These are phyloP conservation scores for Aspergillus steynii DNA, from an alignment of 495 filamentous ascomycete species.

Conservation along the genomic window DNA sequence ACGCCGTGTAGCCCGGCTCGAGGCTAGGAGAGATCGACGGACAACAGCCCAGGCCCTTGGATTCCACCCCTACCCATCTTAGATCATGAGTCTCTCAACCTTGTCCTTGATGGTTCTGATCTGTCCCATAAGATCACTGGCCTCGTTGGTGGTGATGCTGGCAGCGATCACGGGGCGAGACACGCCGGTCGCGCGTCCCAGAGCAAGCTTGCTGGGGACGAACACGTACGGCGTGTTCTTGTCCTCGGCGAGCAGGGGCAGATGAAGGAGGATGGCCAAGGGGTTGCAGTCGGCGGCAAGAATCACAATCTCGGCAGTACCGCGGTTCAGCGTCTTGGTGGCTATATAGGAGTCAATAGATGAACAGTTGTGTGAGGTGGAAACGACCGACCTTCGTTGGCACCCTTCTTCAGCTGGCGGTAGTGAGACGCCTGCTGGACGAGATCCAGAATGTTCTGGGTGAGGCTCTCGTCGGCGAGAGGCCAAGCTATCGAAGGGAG, in stretches of 20 bases:
- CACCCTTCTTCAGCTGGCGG: constrained; percentile 85
- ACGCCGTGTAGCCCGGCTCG: too few species aligned
- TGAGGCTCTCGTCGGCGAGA: constrained; percentile 77
- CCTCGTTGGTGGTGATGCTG: constrained; percentile 91
- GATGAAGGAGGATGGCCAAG: constrained; percentile 87
- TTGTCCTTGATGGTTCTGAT: constrained; percentile 87
- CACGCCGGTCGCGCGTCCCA: constrained; percentile 76
- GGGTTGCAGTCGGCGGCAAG: constrained; percentile 85
- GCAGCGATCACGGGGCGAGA: constrained; percentile 82
- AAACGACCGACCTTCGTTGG: constrained; percentile 44
- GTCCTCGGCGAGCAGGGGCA: constrained; percentile 85
- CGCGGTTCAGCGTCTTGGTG: constrained; percentile 87
- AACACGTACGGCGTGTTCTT: constrained; percentile 74
- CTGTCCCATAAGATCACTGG: constrained; percentile 79
- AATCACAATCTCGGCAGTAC: constrained; percentile 84
- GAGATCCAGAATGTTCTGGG: constrained; percentile 80
- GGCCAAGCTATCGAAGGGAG: constrained; percentile 69
- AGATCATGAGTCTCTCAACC: constrained; percentile 96
- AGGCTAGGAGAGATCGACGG: not conserved
- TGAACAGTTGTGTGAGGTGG: not conserved
- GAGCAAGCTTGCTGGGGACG: constrained; percentile 66
- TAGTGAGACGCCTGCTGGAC: constrained; percentile 85
- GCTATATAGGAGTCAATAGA: constrained; percentile 34
- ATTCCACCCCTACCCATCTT: constrained; percentile 32
- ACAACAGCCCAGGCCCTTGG: not conserved